Base-by-base conservation (phyloP, 2,329 filamentous ascomycete species). In the Colletotrichum ledebouriae region DNA sequence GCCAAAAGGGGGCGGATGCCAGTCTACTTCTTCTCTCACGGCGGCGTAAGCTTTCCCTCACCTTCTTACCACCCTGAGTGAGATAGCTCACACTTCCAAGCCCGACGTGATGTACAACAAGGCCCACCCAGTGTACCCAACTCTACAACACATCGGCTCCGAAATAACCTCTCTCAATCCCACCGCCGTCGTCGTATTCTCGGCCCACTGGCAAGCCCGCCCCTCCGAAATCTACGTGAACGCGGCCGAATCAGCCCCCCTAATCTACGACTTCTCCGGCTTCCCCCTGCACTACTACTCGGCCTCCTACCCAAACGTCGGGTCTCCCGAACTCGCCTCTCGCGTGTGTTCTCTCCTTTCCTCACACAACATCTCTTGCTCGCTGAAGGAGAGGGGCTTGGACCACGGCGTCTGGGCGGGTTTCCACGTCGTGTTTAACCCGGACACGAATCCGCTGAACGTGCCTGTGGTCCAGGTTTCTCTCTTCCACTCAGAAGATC, bases 371-470 rank as follows among this genome's bases (percentile, higher is more conserved):
- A 90, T 92, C 71, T 81, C 86, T 60, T 85, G 87, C 1, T 80
- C 87, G 69, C 85, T 85, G 2, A 85, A 89, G 0, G 84, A 86
- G 52, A 82, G 91, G 46, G 92, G 91, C 0, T 81, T 93, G 1
- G 92, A 94, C 73, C 92, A 94, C 75, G 92, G 92, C 20, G 90
- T 94, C 25, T 94, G 90, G 84, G 89, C 87, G 0, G 87, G 87
- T 11, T 93, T 94, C 76, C 85, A 82, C 70, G 83, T 85, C 17
- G 88, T 89, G 15, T 92, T 92, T 75, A 78, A 88, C 62, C 88
- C 88, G 0, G 80, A 86, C 15, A 75, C 81, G 6, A 92, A 92
- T 73, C 88, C 89, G 2, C 76, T 92, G 11, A 83, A 83, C 50
- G 86, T 91, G 2, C 92, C 92, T 1, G 81, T 94, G 6, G 90